Conservation (phyloP, 306 rosid species). For the Malus orientalis region DNA sequence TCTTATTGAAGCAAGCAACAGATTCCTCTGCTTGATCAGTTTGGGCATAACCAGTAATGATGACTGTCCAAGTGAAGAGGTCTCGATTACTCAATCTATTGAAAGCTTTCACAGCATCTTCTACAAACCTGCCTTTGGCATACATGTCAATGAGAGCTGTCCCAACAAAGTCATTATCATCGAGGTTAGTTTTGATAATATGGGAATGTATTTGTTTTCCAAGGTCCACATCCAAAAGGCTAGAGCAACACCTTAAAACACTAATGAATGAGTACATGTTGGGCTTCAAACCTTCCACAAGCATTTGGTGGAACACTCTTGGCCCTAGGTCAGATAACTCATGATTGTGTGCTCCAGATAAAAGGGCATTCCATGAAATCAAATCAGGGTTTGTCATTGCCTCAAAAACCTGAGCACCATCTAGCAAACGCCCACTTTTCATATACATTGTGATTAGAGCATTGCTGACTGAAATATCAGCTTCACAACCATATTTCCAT, state of each 20-base stretch:
- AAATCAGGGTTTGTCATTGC: slow-evolving; percentile 26
- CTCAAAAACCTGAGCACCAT: slow-evolving; percentile 16
- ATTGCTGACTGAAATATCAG: slow-evolving; percentile 16
- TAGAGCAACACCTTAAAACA: slow-evolving; percentile 26
- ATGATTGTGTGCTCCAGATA: slow-evolving; percentile 12
- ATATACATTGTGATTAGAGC: slow-evolving; percentile 28
- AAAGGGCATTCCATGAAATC: slow-evolving; percentile 30
- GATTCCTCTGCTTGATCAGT: slow-evolving; percentile 17
- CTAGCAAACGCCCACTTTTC: slow-evolving; percentile 16
- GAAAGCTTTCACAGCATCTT: slow-evolving; percentile 26
- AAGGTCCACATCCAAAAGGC: slow-evolving; percentile 13
- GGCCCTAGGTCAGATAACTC: slow-evolving; percentile 12
- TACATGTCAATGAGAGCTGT: slow-evolving; percentile 38
- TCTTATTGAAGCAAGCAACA: slow-evolving; percentile 16
- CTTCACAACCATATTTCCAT: slow-evolving; percentile 26
- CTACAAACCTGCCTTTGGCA: slow-evolving; percentile 12
- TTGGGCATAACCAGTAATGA: slow-evolving; percentile 19
- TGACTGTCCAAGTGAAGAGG: slow-evolving; percentile 30
- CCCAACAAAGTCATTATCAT: slow-evolving; percentile 15
- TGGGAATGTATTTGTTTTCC: slow-evolving; percentile 32
- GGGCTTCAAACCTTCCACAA: slow-evolving; percentile 15
- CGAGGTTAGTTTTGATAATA: slow-evolving; percentile 18
- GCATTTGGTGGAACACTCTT: slow-evolving; percentile 6
- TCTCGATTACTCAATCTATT: slow-evolving; percentile 19
- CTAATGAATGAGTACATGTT: slow-evolving; percentile 27